A percentile compares a stretch with the other conserved stretches of the same genome.
phyloP scores from a whole-genome alignment of 2,329 filamentous ascomycete genomes.

The Hymenoscyphus infarciens region DNA sequence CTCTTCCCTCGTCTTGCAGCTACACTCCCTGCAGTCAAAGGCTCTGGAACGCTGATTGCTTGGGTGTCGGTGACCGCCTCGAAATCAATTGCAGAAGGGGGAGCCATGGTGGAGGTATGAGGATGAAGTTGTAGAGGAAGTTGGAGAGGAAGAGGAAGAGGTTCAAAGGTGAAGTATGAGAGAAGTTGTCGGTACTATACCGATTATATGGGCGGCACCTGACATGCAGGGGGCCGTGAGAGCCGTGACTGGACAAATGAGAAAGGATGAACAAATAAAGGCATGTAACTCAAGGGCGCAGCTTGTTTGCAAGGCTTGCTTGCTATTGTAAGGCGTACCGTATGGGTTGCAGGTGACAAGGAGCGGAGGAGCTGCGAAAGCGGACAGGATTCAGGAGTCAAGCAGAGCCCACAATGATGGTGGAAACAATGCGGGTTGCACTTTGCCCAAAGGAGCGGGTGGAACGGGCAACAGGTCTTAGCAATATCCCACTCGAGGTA shows the following conservation, averaged over 20 bases:
- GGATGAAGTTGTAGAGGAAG: background rate
- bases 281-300: too few relatives aligned
- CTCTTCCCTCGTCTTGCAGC: constrained; percentile 64
- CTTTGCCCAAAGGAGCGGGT: too few relatives aligned
- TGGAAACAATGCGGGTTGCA: too few relatives aligned
- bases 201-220: background rate
- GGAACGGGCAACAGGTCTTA: background rate
- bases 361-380: background rate
- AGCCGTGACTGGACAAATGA: background rate
- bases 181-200: background rate
- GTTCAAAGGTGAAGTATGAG: background rate
- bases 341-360: background rate
- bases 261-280: background rate
- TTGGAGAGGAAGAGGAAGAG: background rate
- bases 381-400: background rate
- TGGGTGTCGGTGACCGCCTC: constrained; percentile 44
- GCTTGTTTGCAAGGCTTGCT: background rate
- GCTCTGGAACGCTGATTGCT: constrained; percentile 27
- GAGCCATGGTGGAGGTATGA: constrained; percentile 26
- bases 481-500: background rate
- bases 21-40: constrained; percentile 64
- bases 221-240: background rate
- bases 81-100: constrained; percentile 42
- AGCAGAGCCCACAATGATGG: background rate
- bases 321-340: background rate